Conservation (phyloP, 768 basidiomycete species). For the Boletus tylopilopsis region DNA sequence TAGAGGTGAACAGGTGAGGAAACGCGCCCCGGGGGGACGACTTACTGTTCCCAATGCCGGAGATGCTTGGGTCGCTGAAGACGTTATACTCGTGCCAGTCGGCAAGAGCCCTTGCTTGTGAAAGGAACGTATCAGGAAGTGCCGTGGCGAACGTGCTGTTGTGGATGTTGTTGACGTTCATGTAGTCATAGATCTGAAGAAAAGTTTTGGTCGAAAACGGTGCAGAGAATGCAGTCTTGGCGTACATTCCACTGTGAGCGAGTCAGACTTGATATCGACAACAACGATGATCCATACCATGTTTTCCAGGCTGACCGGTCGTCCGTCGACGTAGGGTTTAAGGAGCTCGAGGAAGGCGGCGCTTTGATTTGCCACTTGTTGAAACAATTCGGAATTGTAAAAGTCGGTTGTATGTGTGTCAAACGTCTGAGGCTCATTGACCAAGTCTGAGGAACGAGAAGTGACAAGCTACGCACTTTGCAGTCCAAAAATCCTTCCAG, state of each 20-base stretch:
- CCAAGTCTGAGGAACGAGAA: background rate
- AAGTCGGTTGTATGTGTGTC: slow-evolving; percentile 44
- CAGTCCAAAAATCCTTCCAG: slow-evolving; percentile 68
- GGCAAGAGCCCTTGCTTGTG: slow-evolving; percentile 56
- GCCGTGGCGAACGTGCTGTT: slow-evolving; percentile 47
- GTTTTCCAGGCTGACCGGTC: slow-evolving; percentile 50
- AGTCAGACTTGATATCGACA: slow-evolving; percentile 1
- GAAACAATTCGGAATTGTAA: slow-evolving; percentile 53
- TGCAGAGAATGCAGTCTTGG: background rate
- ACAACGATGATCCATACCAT: slow-evolving; percentile 41
- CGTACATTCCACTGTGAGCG: slow-evolving; percentile 44
- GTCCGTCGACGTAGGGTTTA: slow-evolving; percentile 49
- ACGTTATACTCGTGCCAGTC: slow-evolving; percentile 73
- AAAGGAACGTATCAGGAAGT: slow-evolving; percentile 48
- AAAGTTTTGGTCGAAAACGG: background rate
- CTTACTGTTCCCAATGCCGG: slow-evolving; percentile 66
- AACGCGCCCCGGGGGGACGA: slow-evolving; percentile 1
- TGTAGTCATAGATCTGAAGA: slow-evolving; percentile 61
- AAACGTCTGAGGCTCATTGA: slow-evolving; percentile 40
- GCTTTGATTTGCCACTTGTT: slow-evolving; percentile 40
- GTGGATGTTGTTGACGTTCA: slow-evolving; percentile 71
- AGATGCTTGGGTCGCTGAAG: slow-evolving; percentile 49
- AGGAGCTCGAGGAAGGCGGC: slow-evolving; percentile 48
- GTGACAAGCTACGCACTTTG: slow-evolving; percentile 34
- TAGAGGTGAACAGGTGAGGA: background rate